These are phyloP conservation scores for Elaeis oleifera DNA, from an alignment of 202 grass and related monocot species.

Conservation along the genomic window DNA sequence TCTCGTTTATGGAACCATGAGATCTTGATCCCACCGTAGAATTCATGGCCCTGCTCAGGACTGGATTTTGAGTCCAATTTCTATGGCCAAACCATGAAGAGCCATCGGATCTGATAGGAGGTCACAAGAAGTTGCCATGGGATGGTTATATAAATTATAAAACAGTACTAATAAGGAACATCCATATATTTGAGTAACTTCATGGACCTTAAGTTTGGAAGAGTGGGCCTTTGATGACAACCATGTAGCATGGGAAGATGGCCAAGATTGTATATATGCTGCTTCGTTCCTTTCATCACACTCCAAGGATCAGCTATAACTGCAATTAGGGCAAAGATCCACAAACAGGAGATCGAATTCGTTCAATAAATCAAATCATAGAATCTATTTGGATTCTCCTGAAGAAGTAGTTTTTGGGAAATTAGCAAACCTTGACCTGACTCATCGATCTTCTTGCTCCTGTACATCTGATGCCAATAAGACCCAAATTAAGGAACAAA, in stretches of 20 bases:
- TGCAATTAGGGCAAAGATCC: conserved; percentile 2
- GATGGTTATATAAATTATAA: no score
- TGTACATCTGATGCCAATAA: conserved; percentile 41
- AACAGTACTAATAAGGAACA: neutral
- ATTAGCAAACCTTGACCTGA: conserved; percentile 31
- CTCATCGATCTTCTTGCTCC: conserved; percentile 64
- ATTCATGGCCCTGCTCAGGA: no score
- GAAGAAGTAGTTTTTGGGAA: neutral
- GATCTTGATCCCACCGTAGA: conserved; percentile 10
- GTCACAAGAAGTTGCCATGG: no score
- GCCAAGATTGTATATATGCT: conserved; percentile 27
- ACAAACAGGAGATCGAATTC: neutral
- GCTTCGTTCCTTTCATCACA: conserved; percentile 11
- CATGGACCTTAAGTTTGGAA: conserved; percentile 33
- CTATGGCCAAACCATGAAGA: conserved; percentile 31
- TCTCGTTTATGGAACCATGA: conserved; percentile 7
- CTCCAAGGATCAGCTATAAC: conserved; percentile 28
- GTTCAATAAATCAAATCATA: neutral
- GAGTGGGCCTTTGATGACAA: conserved; percentile 17
- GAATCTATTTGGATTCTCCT: no score
- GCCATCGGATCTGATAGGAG: conserved; percentile 13
- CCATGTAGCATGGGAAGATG: conserved; percentile 23
- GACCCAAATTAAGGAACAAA: neutral
- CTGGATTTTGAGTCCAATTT: conserved; percentile 10
- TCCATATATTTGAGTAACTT: conserved; percentile 6